Evolutionary conservation across 1,139 yeast species (phyloP), one percentile per base, ranked within the genome.

Genomic region (Tardiomyces blankii): DNA sequence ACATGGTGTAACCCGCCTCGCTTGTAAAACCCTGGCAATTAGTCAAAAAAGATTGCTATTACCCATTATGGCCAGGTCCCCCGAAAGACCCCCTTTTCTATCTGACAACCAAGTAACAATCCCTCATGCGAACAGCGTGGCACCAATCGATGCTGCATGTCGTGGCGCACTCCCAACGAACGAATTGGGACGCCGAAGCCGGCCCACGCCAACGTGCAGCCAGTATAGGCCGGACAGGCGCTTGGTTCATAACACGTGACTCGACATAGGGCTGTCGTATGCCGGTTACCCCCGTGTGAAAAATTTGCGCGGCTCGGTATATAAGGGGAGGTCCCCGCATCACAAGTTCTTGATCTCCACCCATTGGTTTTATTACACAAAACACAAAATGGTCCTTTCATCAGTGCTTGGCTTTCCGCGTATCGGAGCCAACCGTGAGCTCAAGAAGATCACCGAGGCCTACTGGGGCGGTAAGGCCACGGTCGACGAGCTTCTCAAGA

Each of bases 341-440:
- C 13, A n/a, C 39, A 33, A 30, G 18, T 9, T 35, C 25, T 7
- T 12, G 35, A 30, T 13, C 16, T 30, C 35, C 35, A 12, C 16
- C 35, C 35, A 30, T 30, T 30, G 35, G 25, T 21, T 21, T 21
- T 21, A 4, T 30, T 30, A 30, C 9, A 40, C 42, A 40, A 38
- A 11, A 21, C 35, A 2, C 23, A 72, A 45, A 65, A 88, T 89
- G 96, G 96, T 89, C 72, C 82, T 82, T 72, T 89, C 97, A 58
- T 80, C 96, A 65, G 93, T 89, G 62, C 81, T 89, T 75, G 98
- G 98, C 72, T 89, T 89, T 89, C 98, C 98, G 76, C 91, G 97
- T 79, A 89, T 68, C 54, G 72, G 98, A 67, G 94, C 96, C 61
- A 88, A 88, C 77, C 91, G 98, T 82, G 98, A 91, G 76, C 82